phyloP scores from a whole-genome alignment of 352 stramenopile genomes.

The Phytophthora europaea region DNA sequence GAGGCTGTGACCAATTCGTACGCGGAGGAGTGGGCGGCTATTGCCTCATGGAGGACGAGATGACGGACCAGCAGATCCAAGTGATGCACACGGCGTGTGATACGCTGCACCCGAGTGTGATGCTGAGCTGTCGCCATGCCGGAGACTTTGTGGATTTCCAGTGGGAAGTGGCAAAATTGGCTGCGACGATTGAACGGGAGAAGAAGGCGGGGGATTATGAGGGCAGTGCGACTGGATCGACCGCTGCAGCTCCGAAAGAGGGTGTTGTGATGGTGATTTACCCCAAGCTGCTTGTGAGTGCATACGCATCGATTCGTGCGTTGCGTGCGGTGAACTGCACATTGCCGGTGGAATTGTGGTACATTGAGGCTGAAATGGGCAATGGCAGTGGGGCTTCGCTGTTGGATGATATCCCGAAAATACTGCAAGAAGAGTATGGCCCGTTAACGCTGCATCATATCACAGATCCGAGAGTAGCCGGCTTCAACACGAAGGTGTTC shows the following conservation, averaged over 20 bases:
- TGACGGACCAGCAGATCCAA: conserved; percentile 43
- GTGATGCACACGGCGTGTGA: conserved; percentile 51
- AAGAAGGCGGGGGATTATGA: conserved; percentile 13
- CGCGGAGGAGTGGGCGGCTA: conserved; percentile 52
- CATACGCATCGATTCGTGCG: conserved; percentile 4
- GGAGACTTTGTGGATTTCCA: conserved; percentile 55
- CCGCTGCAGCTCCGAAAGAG: conserved; percentile 1
- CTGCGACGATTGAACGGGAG: conserved; percentile 20
- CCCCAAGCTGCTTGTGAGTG: conserved; percentile 5
- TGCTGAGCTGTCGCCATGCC: conserved; percentile 55
- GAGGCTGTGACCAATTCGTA: conserved; percentile 52
- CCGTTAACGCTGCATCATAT: background rate
- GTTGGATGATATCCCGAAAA: conserved; percentile 1
- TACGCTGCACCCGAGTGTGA: conserved; percentile 45
- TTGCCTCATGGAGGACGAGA: conserved; percentile 56
- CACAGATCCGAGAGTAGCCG: background rate
- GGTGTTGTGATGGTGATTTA: conserved; percentile 9
- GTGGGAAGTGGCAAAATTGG: conserved; percentile 31
- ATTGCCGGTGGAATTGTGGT: conserved; percentile 9
- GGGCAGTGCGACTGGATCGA: background rate
- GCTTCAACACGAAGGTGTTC: conserved; percentile 4
- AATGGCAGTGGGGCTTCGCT: background rate
- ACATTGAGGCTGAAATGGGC: background rate
- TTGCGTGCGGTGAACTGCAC: background rate
- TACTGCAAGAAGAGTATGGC: background rate